Evolutionary conservation across 2,329 filamentous ascomycete genomes (phyloP).

Genomic region (Dendryphion nanum): DNA sequence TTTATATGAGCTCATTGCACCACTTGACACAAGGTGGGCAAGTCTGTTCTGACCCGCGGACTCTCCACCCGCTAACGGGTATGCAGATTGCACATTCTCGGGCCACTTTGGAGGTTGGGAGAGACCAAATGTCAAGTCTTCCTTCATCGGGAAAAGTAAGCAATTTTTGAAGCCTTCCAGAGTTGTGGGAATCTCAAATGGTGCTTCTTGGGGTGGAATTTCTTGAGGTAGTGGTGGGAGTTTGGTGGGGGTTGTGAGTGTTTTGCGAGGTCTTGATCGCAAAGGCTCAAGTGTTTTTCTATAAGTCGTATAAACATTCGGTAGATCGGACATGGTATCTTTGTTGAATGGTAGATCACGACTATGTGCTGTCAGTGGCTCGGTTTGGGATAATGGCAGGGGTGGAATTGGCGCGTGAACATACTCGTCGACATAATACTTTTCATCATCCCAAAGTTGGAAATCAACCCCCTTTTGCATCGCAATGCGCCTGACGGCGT

Average conservation of each 20-base stretch:
- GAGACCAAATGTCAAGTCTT: constrained; percentile 45
- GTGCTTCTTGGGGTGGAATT: constrained; percentile 59
- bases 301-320: constrained; percentile 74
- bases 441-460: constrained; percentile 69
- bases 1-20: constrained; percentile 64
- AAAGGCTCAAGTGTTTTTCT: constrained; percentile 72
- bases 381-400: background rate
- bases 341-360: constrained; percentile 60
- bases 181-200: constrained; percentile 62
- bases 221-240: constrained; percentile 60
- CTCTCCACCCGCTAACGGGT: constrained; percentile 70
- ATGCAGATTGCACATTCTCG: constrained; percentile 54
- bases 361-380: constrained; percentile 42
- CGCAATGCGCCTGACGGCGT: constrained; percentile 54
- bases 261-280: constrained; percentile 59
- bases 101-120: constrained; percentile 55
- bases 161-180: constrained; percentile 54
- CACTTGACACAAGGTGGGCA: constrained; percentile 58
- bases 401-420: constrained; percentile 24
- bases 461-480: constrained; percentile 57
- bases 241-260: constrained; percentile 54
- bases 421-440: constrained; percentile 78
- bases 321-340: constrained; percentile 57
- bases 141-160: constrained; percentile 58
- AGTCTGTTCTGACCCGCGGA: constrained; percentile 59